Conservation (phyloP, 2,329 filamentous ascomycete genomes). For the Hypoxylon sp. region DNA sequence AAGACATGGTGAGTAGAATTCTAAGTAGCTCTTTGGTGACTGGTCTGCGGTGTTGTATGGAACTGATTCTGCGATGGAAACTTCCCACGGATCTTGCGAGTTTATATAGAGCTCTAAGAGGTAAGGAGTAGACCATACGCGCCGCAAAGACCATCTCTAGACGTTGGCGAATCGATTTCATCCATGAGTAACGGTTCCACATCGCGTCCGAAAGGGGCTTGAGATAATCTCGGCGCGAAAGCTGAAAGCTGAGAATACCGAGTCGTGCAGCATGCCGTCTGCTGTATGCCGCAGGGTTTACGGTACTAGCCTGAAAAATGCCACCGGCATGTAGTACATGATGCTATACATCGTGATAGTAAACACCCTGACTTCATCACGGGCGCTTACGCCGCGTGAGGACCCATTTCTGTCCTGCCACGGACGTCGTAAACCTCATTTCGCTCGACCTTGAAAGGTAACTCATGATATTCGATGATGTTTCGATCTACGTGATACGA, state of each 20-base stretch:
- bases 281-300: background rate
- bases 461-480: background rate
- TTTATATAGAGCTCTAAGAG: background rate
- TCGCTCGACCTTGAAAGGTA: background rate
- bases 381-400: background rate
- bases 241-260: background rate
- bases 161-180: background rate
- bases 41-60: background rate
- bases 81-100: background rate
- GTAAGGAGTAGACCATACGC: background rate
- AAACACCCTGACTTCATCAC: background rate
- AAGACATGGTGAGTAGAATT: constrained; percentile 5
- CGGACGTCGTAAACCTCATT: background rate
- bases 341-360: background rate
- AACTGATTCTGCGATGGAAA: background rate
- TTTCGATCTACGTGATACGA: too few relatives aligned
- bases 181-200: background rate
- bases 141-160: too few relatives aligned
- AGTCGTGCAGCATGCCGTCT: background rate
- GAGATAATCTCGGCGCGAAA: background rate
- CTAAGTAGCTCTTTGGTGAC: background rate
- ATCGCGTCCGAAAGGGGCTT: background rate
- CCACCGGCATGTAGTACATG: background rate
- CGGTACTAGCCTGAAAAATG: background rate
- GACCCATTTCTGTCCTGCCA: background rate